phyloP scores from a whole-genome alignment of 2,329 filamentous ascomycete species.

The Botrytis tulipae region DNA sequence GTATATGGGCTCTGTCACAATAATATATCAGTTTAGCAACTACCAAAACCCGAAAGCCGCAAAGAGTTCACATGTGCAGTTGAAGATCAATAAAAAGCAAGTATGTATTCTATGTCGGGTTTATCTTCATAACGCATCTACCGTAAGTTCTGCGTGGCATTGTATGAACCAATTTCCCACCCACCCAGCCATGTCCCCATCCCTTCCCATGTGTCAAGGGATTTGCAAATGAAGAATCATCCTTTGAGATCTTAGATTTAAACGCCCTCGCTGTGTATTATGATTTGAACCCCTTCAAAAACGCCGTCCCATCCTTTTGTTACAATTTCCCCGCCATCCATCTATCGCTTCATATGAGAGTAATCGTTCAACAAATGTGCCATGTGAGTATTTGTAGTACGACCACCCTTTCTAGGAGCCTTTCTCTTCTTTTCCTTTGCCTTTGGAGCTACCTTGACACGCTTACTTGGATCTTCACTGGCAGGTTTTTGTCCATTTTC shows the following conservation, averaged over 20 bases:
- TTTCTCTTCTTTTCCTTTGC: slow-evolving; percentile 42
- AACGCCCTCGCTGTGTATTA: not conserved
- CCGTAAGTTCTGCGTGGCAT: not conserved
- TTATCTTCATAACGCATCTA: not conserved
- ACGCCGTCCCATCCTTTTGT: slow-evolving; percentile 8
- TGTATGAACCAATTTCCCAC: not conserved
- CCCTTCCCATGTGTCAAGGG: not conserved
- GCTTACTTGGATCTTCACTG: slow-evolving; percentile 41
- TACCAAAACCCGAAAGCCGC: not conserved
- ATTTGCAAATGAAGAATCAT: not conserved
- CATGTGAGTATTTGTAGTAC: slow-evolving; percentile 41
- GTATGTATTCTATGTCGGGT: not conserved
- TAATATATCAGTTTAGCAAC: not conserved
- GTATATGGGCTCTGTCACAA: not conserved
- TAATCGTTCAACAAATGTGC: slow-evolving; percentile 38
- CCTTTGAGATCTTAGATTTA: not conserved
- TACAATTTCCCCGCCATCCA: not conserved
- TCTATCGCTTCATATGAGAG: slow-evolving; percentile 33
- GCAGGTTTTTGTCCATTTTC: slow-evolving; percentile 42
- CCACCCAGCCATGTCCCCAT: not conserved
- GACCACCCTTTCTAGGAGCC: slow-evolving; percentile 38
- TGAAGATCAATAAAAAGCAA: not conserved
- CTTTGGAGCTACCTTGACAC: slow-evolving; percentile 39
- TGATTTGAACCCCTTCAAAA: not conserved
- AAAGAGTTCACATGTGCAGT: not conserved